Conservation (phyloP, 805 yeast species). For the Candida insectorum region DNA sequence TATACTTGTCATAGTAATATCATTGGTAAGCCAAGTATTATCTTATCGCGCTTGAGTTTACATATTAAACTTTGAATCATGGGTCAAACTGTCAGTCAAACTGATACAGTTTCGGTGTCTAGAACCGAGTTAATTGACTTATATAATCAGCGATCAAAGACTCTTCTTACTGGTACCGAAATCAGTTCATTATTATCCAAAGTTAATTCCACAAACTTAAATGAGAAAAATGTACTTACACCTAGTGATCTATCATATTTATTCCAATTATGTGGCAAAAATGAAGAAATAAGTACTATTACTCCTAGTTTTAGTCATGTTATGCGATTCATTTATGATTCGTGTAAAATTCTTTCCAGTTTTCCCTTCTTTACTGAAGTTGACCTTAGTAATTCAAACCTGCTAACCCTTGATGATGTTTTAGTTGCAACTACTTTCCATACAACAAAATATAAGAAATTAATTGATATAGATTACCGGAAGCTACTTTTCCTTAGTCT, state of each 20-base stretch:
- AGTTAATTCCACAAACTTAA: slow-evolving; percentile 12
- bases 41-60: no score
- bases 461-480: slow-evolving; percentile 35
- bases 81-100: slow-evolving; percentile 17
- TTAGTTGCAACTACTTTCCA: slow-evolving; percentile 32
- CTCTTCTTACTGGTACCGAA: slow-evolving; percentile 18
- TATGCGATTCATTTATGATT: slow-evolving; percentile 31
- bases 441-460: slow-evolving; percentile 36
- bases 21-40: no score
- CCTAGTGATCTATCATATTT: slow-evolving; percentile 19
- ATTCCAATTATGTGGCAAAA: slow-evolving; percentile 16
- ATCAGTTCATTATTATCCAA: slow-evolving; percentile 14
- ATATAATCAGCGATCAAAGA: slow-evolving; percentile 17
- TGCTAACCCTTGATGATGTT: slow-evolving; percentile 35
- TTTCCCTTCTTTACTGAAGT: slow-evolving; percentile 47
- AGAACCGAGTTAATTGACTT: slow-evolving; percentile 17
- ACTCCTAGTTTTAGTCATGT: slow-evolving; percentile 5
- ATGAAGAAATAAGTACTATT: slow-evolving; percentile 4
- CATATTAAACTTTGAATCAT: slow-evolving; percentile 7
- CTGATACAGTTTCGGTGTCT: background rate
- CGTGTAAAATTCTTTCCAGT: slow-evolving; percentile 41
- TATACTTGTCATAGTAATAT: no score
- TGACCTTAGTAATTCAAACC: slow-evolving; percentile 28
- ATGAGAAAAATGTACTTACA: slow-evolving; percentile 14
- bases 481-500: slow-evolving; percentile 50